A percentile compares a stretch with the other conserved stretches of the same genome.
phyloP scores from a whole-genome alignment of 345 rosid species.

The Citrus sp. region DNA sequence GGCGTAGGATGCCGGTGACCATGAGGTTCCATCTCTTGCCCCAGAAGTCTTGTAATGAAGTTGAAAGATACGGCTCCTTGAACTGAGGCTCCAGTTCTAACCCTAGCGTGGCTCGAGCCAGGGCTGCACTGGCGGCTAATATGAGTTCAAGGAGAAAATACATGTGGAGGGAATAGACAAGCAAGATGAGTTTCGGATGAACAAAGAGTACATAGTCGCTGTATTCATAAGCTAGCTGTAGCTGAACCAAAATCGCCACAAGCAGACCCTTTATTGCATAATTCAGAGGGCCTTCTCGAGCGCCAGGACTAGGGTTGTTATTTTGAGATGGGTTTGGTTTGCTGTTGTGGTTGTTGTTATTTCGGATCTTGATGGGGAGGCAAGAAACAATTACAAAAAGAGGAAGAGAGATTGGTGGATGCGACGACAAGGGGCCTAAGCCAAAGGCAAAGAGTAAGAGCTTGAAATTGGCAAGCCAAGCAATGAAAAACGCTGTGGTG shows the following conservation, averaged over 20 bases:
- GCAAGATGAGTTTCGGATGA: slow-evolving; percentile 29
- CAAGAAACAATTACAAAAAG: slow-evolving; percentile 44
- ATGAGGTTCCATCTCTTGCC: slow-evolving; percentile 69
- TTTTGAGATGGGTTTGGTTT: background rate
- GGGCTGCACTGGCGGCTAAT: slow-evolving; percentile 31
- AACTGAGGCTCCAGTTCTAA: slow-evolving; percentile 52
- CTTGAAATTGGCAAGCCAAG: slow-evolving; percentile 65
- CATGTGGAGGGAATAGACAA: slow-evolving; percentile 36
- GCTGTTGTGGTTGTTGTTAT: background rate
- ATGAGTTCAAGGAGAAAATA: slow-evolving; percentile 44
- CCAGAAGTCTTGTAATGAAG: slow-evolving; percentile 82
- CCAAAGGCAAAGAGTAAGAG: slow-evolving; percentile 50
- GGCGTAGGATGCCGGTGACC: slow-evolving; percentile 51
- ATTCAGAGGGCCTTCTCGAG: slow-evolving; percentile 22
- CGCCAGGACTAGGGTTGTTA: background rate
- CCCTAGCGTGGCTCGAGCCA: slow-evolving; percentile 30
- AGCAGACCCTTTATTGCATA: slow-evolving; percentile 35
- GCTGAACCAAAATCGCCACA: slow-evolving; percentile 20
- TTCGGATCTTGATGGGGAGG: slow-evolving; percentile 55
- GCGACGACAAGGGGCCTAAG: slow-evolving; percentile 38
- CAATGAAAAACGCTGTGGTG: slow-evolving; percentile 36
- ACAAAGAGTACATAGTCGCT: slow-evolving; percentile 11
- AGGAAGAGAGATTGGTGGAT: slow-evolving; percentile 31
- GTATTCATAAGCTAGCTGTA: slow-evolving; percentile 16
- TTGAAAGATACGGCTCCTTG: slow-evolving; percentile 51